Evolutionary conservation across 768 basidiomycete species (phyloP), one percentile per base, ranked within the genome.

Genomic region (Tylopilus sp.): DNA sequence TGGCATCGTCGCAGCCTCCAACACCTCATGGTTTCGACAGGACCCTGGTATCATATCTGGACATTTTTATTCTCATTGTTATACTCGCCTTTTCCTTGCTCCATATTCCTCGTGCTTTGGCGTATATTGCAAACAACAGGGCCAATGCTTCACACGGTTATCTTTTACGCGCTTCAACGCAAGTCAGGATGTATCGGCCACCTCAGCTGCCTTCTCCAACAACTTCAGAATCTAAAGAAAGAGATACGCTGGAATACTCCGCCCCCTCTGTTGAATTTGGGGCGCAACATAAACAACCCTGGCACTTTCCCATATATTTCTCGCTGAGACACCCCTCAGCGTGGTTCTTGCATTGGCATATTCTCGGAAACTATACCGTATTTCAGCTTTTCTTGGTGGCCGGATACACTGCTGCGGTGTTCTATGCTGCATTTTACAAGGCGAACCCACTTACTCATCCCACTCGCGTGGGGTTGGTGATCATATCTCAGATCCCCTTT

Each of bases 401-500:
- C 3, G 63, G 71, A 15, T 86, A 86, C 61, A 74, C 77, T 40
- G 67, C 41, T 57, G 75, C 54, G 40, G 79, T 58, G 23, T 39
- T 78, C 23, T 82, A 78, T 52, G 75, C 73, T 17, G 71, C 73
- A 0, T 75, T 85, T 47, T 78, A 76, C 63, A 65, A 70, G 40
- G 79, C 81, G 1, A 76, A 67, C 31, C 73, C 79, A 8, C 81
- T 86, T 63, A 69, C 68, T 7, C 73, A 80, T 55, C 69, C 76
- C 12, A 52, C 68, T 2, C 78, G 83, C 4, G 62, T 72, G 4
- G 85, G 79, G 1, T 82, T 71, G 71, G 67, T 88, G 6, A 72
- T 80, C 12, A 65, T 75, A n/a, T 77, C 82, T 4, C 86, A 88
- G 53, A 55, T 88, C 17, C 88, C 86, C 0, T 71, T 86, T 46